Evolutionary conservation across 192 early-diverging fungal species (phyloP), one percentile per base, ranked within the genome.

Genomic region (Coemansia sp.): DNA sequence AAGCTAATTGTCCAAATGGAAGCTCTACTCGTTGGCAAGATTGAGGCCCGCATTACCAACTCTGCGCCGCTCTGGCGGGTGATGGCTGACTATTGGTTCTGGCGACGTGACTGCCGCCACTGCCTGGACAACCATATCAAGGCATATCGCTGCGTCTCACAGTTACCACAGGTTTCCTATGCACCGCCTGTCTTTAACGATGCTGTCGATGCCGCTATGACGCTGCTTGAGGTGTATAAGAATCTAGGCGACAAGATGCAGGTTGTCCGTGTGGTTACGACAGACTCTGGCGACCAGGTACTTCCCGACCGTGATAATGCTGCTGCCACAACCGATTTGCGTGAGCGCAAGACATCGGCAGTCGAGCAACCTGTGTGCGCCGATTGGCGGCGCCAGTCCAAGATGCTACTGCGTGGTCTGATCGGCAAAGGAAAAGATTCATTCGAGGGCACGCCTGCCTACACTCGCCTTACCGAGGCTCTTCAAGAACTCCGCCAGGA

Each of bases 361-460:
- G 67, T 64, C 14, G 71, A 62, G 24, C 62, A 68, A 25, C 49
- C 81, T 6, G 92, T 95, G 23, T 93, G 92, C 62, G 84, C 86
- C 24, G 95, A 98, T 71, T 98, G 95, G 94, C 78, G 74, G 56
- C 94, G 94, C 64, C 93, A 97, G 67, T 82, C 91, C 9, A 88
- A 87, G 65, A 88, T 86, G 79, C 76, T 92, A 32, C 69, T 98
- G 64, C 91, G 90, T 55, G 87, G 91, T 23, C 76, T 97, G 58
- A 87, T 96, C 62, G 90, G 92, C 31, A 87, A 89, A 54, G 88
- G 90, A 16, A 92, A 91, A 77, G 85, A 80, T 61, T 73, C 76
- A 1, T 93, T 88, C 78, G 92, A 90, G 26, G 87, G 85, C 18
- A 83, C 84, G 16, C 70, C 82, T 19, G 70, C 68, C 8, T 89